These are phyloP conservation scores for Dioszegia aurantiaca DNA, from an alignment of 768 basidiomycete genomes.

Conservation along the genomic window DNA sequence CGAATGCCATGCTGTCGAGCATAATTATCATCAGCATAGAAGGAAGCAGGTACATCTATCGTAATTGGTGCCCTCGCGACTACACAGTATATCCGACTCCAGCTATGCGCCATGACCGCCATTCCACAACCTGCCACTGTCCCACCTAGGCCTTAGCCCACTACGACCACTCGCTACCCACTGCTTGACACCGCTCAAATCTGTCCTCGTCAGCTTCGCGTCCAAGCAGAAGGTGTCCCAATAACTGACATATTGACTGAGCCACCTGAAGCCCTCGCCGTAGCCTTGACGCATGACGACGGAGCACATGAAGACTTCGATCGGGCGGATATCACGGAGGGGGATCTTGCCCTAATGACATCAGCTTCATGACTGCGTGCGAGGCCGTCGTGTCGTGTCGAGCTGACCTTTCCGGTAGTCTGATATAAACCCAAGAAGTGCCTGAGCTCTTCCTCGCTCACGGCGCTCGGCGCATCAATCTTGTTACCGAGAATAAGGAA, in stretches of 20 bases:
- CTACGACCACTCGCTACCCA: not conserved
- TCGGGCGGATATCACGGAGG: slow-evolving; percentile 91
- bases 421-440: slow-evolving; percentile 93
- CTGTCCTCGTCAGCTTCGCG: slow-evolving; percentile 1
- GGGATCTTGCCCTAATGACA: slow-evolving; percentile 74
- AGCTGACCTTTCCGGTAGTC: slow-evolving; percentile 82
- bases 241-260: slow-evolving; percentile 85
- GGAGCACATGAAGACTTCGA: slow-evolving; percentile 99
- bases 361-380: too few relatives aligned
- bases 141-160: too few relatives aligned
- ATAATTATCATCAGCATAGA: too few relatives aligned
- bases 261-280: slow-evolving; percentile 97
- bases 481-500: slow-evolving; percentile 99
- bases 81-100: too few relatives aligned
- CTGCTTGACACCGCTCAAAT: slow-evolving; percentile 7
- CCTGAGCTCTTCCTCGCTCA: slow-evolving; percentile 94
- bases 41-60: too few relatives aligned
- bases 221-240: not conserved
- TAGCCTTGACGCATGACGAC: slow-evolving; percentile 98
- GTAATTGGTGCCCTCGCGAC: too few relatives aligned
- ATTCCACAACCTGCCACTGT: too few relatives aligned
- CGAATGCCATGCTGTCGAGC: too few relatives aligned
- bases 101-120: too few relatives aligned
- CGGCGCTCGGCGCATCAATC: slow-evolving; percentile 97
- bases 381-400: too few relatives aligned